Percentiles rank a stretch among this genome's conserved stretches.
Conservation (phyloP, 345 rosid genomes). For the Brassica cretica region DNA sequence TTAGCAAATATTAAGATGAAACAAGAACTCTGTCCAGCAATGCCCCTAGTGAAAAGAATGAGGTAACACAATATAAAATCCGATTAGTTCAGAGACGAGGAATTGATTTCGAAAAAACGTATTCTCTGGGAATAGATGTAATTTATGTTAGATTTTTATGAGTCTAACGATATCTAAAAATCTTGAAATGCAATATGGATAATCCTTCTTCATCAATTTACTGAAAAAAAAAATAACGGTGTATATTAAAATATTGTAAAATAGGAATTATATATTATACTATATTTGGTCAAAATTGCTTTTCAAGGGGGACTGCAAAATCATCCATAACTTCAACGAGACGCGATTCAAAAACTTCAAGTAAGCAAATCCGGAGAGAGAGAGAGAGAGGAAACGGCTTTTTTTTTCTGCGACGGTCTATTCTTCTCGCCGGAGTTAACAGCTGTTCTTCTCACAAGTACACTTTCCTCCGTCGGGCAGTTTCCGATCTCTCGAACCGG, state of each 20-base stretch:
- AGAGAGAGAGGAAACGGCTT: slow-evolving; percentile 16
- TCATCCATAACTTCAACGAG: slow-evolving; percentile 4
- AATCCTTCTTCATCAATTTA: no score
- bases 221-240: neutral
- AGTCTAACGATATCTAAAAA: no score
- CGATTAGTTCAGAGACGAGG: no score
- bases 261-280: neutral
- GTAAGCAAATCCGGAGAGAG: neutral
- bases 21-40: no score
- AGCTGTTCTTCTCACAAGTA: slow-evolving; percentile 2
- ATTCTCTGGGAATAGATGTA: no score
- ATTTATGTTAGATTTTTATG: no score
- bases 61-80: no score
- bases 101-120: no score
- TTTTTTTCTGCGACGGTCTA: slow-evolving; percentile 20
- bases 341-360: slow-evolving; percentile 6
- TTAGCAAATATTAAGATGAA: no score
- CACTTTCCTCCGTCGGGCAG: slow-evolving; percentile 10
- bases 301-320: neutral
- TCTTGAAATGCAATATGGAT: no score
- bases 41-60: no score
- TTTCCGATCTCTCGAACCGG: slow-evolving; percentile 29
- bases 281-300: neutral
- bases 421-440: slow-evolving; percentile 1
- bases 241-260: slow-evolving; percentile 1